Evolutionary conservation across 768 basidiomycete species (phyloP), one percentile per base, ranked within the genome.

Genomic region (Dioszegia crocea): DNA sequence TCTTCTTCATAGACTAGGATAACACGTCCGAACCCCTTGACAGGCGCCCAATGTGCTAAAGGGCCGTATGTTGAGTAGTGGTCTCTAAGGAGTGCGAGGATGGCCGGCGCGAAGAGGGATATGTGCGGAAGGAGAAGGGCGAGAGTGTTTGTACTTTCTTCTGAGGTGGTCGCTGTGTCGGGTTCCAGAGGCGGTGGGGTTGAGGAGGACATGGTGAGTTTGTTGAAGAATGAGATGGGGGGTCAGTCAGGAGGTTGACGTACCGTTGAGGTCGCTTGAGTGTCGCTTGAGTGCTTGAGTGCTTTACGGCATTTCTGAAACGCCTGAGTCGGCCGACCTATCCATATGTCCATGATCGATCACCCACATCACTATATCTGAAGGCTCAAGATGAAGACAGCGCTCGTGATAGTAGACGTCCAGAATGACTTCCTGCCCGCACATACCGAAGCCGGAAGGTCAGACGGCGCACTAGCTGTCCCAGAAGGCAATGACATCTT

Each of bases 11-110:
- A 97, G 0, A 96, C 89, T 21, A 94, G 77, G 56, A 97, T 84
- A 30, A 91, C 86, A 27, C 93, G 82, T 0, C 84, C 83, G 68
- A 97, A 91, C 5, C 84, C 85, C 19, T 83, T 84, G 4, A 98
- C 77, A 3, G 91, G 91, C 0, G 88, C 89, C 92, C 93, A 99
- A 66, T 86, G 83, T 68, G 88, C 85, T n/a, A 99, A 84, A 24
- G 82, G 79, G 17, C 96, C 94, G 65, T 87, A 92, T 2, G 81
- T 70, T 2, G 79, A 80, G 72, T 98, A 97, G 71, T 93, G 86
- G 21, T 81, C 77, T 40, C 79, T 82, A 23, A 97, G 80, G 17
- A 87, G 82, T 11, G 82, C 77, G 23, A 91, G 81, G 60, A 88
- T 82, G 0, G 81, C 67, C 5, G 86, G 85, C 33, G 86, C 81